Conservation (phyloP, 768 basidiomycete genomes). For the Tephrocybe sp. region DNA sequence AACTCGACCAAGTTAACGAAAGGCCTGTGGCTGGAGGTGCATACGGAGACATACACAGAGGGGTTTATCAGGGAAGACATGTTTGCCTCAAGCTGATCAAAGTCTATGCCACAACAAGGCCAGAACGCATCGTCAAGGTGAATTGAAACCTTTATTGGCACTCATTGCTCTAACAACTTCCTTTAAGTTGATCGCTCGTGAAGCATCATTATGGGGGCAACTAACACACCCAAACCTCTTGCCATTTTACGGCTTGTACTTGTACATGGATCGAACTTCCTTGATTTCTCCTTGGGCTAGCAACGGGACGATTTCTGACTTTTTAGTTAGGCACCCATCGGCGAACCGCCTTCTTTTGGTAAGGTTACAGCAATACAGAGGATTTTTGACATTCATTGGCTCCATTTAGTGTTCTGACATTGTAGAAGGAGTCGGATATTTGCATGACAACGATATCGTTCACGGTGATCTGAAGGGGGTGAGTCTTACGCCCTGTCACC, state of each 20-base stretch:
- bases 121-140: constrained; percentile 8
- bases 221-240: constrained; percentile 34
- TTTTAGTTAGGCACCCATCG: constrained; percentile 8
- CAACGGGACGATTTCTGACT: constrained; percentile 18
- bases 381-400: background rate
- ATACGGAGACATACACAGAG: constrained; percentile 13
- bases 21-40: constrained; percentile 4
- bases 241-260: constrained; percentile 32
- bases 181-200: constrained; percentile 17
- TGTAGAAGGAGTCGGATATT: constrained; percentile 28
- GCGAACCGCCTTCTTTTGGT: constrained; percentile 16
- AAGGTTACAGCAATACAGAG: background rate
- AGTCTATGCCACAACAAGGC: constrained; percentile 3
- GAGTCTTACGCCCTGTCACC: constrained; percentile 4
- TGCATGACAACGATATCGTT: constrained; percentile 34
- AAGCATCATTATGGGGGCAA: constrained; percentile 34
- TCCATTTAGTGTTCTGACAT: constrained; percentile 31
- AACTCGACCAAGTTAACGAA: constrained; percentile 1
- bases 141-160: background rate
- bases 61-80: constrained; percentile 1
- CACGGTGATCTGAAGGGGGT: constrained; percentile 50
- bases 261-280: constrained; percentile 10
- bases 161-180: background rate
- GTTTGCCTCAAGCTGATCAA: constrained; percentile 15
- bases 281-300: constrained; percentile 22